Evolutionary conservation across 2,329 filamentous ascomycete species (phyloP), one percentile per base, ranked within the genome.

Genomic region (Scedosporium dehoogii): DNA sequence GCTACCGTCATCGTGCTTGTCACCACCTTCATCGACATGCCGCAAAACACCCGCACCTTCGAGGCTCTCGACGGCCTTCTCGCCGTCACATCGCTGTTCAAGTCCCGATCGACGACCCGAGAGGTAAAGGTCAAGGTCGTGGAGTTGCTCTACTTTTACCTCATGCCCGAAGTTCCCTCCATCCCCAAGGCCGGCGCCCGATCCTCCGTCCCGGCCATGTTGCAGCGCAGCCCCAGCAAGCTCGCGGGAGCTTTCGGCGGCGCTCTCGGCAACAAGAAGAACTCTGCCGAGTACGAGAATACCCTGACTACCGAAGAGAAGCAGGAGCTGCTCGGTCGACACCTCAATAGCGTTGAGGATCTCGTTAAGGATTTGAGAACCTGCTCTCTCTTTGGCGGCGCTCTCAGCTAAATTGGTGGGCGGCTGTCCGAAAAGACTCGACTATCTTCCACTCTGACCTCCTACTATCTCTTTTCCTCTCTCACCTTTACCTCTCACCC

Each of bases 61-160:
- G 94, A 99, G 77, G 82, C 84, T 62, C 88, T 96, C 67, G 93
- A 97, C 72, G 94, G 94, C 62, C 84, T 99, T 4, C 84, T 96
- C 48, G 94, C 92, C 1, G 86, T 97, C 56, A 96, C 93, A 1
- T 93, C 90, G 9, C 83, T 97, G 59, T 97, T 97, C 84, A 96
- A 96, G 75, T 90, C 89, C 66, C 87, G 91, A 64, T 85, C 87
- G 67, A 97, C 93, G 3, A 86, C 86, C 25, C 86, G 91, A 65
- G 90, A 93, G 69, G 92, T 97, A 67, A 97, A 96, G 78, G 84
- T 96, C 71, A 94, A 96, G 74, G 85, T 96, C n/a, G 88, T 97
- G 68, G 94, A 97, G 74, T 97, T 97, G 72, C 78, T 99, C 60
- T 97, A 97, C 79, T 97, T 97, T 75, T 99, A 97, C 75, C 87